phyloP scores from a whole-genome alignment of 2,329 filamentous ascomycete genomes.

The Cephalotrichum gorgonifer region DNA sequence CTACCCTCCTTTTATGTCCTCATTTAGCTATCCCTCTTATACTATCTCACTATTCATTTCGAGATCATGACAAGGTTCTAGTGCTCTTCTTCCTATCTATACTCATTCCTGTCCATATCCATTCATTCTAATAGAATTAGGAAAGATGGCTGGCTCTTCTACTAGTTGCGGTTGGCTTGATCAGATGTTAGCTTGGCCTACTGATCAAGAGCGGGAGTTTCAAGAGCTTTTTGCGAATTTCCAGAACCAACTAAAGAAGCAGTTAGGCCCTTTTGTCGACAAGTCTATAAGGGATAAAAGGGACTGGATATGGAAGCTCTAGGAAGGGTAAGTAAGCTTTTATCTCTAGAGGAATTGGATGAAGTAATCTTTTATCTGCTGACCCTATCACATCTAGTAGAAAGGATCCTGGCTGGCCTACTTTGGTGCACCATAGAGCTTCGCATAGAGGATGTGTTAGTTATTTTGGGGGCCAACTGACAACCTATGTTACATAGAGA shows the following conservation, averaged over 20 bases:
- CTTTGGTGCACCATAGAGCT: no score
- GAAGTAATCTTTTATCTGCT: background rate
- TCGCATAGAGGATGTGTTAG: no score
- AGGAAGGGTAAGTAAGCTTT: background rate
- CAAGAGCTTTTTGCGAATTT: background rate
- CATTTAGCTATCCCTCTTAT: background rate
- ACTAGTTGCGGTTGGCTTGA: background rate
- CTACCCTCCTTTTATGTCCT: background rate
- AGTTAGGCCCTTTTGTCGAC: background rate
- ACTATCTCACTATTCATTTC: background rate
- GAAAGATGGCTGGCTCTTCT: slow-evolving; percentile 1
- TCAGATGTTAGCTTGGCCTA: background rate
- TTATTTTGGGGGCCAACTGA: no score
- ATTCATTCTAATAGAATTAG: background rate
- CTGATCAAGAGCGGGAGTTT: background rate
- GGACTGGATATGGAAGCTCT: background rate
- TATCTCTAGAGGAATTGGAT: background rate
- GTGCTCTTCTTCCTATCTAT: background rate
- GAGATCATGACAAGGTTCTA: background rate
- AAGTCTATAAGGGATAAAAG: background rate
- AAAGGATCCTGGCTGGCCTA: no score
- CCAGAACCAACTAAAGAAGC: slow-evolving; percentile 1
- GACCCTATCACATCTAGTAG: no score
- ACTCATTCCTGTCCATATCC: no score
- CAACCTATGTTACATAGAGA: no score